phyloP scores from a whole-genome alignment of 176 grass and related monocot species.

The Lolium rigidum region DNA sequence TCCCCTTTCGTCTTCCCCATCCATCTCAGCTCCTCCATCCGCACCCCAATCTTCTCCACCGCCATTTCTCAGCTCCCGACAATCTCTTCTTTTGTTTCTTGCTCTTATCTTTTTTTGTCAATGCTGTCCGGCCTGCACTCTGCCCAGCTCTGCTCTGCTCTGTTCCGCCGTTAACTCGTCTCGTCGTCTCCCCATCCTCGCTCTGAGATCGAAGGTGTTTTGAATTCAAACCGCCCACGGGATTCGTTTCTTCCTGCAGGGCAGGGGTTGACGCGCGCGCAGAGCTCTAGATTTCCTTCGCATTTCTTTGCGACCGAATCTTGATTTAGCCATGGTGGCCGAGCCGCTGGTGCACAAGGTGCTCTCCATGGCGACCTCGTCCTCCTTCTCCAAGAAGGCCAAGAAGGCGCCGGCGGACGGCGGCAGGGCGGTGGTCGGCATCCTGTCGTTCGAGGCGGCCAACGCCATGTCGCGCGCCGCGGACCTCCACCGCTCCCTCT shows the following conservation, averaged over 20 bases:
- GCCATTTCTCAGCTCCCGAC: no score
- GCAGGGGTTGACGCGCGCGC: conserved; percentile 2
- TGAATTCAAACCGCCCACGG: conserved; percentile 9
- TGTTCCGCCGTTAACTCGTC: background rate
- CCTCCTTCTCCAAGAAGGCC: conserved; percentile 63
- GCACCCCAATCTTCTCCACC: background rate
- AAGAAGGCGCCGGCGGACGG: conserved; percentile 26
- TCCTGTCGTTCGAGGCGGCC: conserved; percentile 90
- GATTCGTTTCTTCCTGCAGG: background rate
- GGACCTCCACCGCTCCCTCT: conserved; percentile 81
- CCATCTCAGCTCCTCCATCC: background rate
- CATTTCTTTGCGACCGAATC: background rate
- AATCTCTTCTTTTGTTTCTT: conserved; percentile 11
- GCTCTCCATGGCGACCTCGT: conserved; percentile 58
- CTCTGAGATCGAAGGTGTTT: background rate
- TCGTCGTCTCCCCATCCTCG: background rate
- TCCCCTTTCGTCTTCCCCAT: background rate
- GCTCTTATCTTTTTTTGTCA: background rate
- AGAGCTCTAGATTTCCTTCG: background rate
- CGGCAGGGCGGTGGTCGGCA: conserved; percentile 54
- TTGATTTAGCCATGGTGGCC: conserved; percentile 52
- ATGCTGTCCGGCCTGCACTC: background rate
- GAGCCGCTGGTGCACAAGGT: conserved; percentile 83
- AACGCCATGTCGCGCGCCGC: conserved; percentile 86
- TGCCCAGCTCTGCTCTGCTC: background rate